Conservation (phyloP, 1,139 yeast genomes). For the Suhomyces wounanorum region DNA sequence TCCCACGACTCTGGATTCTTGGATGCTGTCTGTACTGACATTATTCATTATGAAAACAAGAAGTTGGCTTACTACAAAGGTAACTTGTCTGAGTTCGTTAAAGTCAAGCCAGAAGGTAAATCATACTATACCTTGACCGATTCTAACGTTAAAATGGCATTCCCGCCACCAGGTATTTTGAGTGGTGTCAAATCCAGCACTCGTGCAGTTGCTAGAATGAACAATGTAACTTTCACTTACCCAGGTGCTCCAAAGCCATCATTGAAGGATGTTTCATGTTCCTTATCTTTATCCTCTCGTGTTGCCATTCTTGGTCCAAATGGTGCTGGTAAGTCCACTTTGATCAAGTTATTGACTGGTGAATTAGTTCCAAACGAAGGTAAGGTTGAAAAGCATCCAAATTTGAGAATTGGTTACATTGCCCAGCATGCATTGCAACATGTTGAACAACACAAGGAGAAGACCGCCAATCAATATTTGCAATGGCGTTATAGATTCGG, state of each 20-base stretch:
- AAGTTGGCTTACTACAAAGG: constrained; percentile 96
- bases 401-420: constrained; percentile 95
- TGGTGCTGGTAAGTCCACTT: constrained; percentile 98
- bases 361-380: constrained; percentile 87
- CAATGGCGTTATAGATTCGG: constrained; percentile 99
- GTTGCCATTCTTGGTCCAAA: constrained; percentile 97
- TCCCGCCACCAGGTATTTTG: constrained; percentile 97
- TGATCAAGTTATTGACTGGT: constrained; percentile 89
- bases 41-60: constrained; percentile 94
- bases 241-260: constrained; percentile 91
- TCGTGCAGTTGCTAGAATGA: constrained; percentile 91
- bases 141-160: constrained; percentile 91
- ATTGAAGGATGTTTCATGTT: constrained; percentile 75
- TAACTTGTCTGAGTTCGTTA: constrained; percentile 88
- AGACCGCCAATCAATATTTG: constrained; percentile 94
- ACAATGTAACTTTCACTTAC: constrained; percentile 81
- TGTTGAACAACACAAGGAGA: constrained; percentile 95
- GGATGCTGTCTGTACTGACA: constrained; percentile 94
- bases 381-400: constrained; percentile 95
- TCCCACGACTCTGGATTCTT: constrained; percentile 97
- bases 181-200: constrained; percentile 96
- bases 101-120: constrained; percentile 92
- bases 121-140: constrained; percentile 95
- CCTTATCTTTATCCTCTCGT: constrained; percentile 88
- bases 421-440: constrained; percentile 98